These are phyloP conservation scores for Mortierella sp. DNA, from an alignment of 371 early-diverging fungal species.

Conservation along the genomic window DNA sequence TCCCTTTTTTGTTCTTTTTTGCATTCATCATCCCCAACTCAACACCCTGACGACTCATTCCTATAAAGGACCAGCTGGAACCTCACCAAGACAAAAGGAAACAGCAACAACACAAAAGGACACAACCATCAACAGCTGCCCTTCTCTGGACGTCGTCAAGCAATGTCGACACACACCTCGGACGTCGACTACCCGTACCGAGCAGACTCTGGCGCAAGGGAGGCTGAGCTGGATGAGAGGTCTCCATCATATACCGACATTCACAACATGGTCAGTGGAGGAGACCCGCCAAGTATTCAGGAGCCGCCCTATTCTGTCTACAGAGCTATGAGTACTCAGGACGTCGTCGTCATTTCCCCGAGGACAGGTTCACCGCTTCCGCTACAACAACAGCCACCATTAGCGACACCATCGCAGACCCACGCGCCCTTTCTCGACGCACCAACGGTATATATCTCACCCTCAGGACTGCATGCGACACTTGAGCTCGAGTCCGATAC, in stretches of 20 bases:
- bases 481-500: conserved; percentile 51
- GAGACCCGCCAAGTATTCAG: conserved; percentile 3
- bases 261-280: conserved; percentile 14
- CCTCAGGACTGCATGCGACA: conserved; percentile 33
- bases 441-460: conserved; percentile 18
- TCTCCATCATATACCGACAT: conserved; percentile 49
- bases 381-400: not conserved
- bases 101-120: not conserved
- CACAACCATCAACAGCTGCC: not conserved
- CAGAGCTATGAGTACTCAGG: conserved; percentile 11
- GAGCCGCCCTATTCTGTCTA: conserved; percentile 26
- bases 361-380: conserved; percentile 7
- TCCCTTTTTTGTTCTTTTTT: not conserved
- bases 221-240: conserved; percentile 8
- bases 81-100: too few relatives aligned
- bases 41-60: not conserved
- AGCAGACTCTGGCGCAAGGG: conserved; percentile 2
- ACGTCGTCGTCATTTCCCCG: conserved; percentile 2
- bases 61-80: not conserved
- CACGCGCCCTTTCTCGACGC: not conserved
- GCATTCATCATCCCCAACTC: not conserved
- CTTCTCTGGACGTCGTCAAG: not conserved
- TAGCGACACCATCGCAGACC: not conserved
- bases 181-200: not conserved
- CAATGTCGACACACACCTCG: conserved; percentile 1